Evolutionary conservation across 1,284 basidiomycete species (phyloP).

Genomic region (Pyrrhoderma noxium): DNA sequence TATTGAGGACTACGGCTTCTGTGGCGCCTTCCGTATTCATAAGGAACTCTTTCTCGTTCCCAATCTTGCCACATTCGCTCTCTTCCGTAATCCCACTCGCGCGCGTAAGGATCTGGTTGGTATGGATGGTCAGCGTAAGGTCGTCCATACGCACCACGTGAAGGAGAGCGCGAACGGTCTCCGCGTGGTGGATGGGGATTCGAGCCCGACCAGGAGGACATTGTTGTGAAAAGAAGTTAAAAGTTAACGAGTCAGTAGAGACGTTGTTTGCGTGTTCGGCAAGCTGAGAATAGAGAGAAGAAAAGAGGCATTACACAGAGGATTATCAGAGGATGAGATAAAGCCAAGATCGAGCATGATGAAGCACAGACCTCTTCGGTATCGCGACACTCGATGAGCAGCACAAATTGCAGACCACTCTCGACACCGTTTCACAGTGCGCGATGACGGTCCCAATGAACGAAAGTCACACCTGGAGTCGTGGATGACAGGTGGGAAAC

Average conservation of each 20-base stretch:
- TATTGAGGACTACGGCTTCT: constrained; percentile 65
- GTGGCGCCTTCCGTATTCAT: constrained; percentile 53
- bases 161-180: constrained; percentile 74
- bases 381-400: constrained; percentile 43
- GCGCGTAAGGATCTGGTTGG: constrained; percentile 48
- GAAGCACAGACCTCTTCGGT: constrained; percentile 76
- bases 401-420: constrained; percentile 47
- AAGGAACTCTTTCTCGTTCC: constrained; percentile 59
- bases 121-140: constrained; percentile 51
- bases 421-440: constrained; percentile 35
- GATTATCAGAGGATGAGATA: constrained; percentile 54
- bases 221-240: constrained; percentile 21
- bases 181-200: constrained; percentile 53
- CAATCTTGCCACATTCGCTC: constrained; percentile 58
- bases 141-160: constrained; percentile 45
- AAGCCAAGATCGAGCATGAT: constrained; percentile 73
- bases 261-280: background rate
- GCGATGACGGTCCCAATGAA: too few relatives aligned
- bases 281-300: constrained; percentile 51
- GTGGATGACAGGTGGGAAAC: too few relatives aligned
- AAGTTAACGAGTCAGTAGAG: background rate
- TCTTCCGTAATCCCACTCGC: constrained; percentile 68
- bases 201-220: constrained; percentile 57
- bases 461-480: too few relatives aligned
- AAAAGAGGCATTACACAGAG: constrained; percentile 55